Evolutionary conservation across 345 rosid genomes (phyloP).

Genomic region (Gynandropsis gynandra): DNA sequence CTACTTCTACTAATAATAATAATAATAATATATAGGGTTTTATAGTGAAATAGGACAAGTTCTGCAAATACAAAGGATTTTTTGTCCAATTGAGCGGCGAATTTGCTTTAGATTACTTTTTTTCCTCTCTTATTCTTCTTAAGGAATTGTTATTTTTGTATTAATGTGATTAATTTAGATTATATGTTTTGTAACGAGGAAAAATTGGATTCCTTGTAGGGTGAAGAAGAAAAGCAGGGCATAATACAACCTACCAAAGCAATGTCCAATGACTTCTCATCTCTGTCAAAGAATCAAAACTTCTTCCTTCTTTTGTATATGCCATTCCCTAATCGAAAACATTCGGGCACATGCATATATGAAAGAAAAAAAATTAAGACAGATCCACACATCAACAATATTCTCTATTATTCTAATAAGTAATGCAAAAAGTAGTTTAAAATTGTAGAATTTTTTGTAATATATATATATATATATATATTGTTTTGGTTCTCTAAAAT

Average conservation of each 20-base stretch:
- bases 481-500: too few species aligned
- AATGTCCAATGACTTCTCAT: slow-evolving; percentile 22
- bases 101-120: slow-evolving; percentile 5
- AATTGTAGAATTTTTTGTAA: too few species aligned
- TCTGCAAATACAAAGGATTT: slow-evolving; percentile 24
- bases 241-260: slow-evolving; percentile 41
- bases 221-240: slow-evolving; percentile 48
- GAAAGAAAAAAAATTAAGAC: too few species aligned
- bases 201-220: slow-evolving; percentile 42
- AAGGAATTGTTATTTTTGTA: neutral
- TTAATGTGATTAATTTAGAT: neutral
- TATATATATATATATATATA: too few species aligned
- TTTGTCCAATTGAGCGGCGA: slow-evolving; percentile 33
- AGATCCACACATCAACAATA: too few species aligned
- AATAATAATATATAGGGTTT: too few species aligned
- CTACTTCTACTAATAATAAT: too few species aligned
- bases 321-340: too few species aligned
- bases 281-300: slow-evolving; percentile 18
- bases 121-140: neutral
- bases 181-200: slow-evolving; percentile 12
- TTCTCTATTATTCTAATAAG: too few species aligned
- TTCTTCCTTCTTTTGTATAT: neutral
- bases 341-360: too few species aligned
- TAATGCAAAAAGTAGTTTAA: too few species aligned
- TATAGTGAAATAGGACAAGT: too few species aligned